Conservation (phyloP, 148 eudicot species). For the Fagopyrum tataricum region DNA sequence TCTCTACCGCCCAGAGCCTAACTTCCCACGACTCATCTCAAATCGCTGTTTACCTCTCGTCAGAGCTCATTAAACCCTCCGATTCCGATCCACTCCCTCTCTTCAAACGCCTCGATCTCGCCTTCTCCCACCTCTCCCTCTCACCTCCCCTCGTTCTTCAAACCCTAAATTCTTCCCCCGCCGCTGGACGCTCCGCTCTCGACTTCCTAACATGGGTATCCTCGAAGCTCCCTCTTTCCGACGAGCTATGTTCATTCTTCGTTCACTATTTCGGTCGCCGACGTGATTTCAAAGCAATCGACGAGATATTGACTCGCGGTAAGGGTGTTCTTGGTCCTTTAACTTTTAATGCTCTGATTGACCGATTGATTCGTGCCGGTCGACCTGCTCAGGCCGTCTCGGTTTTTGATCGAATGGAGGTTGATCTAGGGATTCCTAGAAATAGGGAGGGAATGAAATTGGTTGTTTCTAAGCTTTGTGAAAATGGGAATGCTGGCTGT, state of each 20-base stretch:
- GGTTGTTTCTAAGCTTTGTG: constrained; percentile 58
- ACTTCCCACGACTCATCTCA: background rate
- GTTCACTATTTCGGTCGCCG: constrained; percentile 62
- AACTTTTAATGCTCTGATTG: constrained; percentile 31
- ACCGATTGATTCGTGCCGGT: constrained; percentile 68
- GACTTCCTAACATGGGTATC: constrained; percentile 56
- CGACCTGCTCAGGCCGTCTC: constrained; percentile 46
- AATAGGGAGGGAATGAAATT: constrained; percentile 38
- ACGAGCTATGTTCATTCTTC: constrained; percentile 41
- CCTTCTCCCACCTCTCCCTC: constrained; percentile 55
- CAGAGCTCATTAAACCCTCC: constrained; percentile 42
- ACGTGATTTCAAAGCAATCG: constrained; percentile 61
- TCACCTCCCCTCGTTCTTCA: constrained; percentile 36
- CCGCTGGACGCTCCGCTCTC: constrained; percentile 42
- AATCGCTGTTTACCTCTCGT: constrained; percentile 41
- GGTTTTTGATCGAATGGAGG: constrained; percentile 62
- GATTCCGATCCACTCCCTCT: constrained; percentile 32
- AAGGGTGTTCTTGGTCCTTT: constrained; percentile 32
- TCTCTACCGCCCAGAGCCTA: constrained; percentile 21
- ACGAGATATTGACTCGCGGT: constrained; percentile 38
- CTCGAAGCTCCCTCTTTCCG: constrained; percentile 28
- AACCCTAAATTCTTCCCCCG: constrained; percentile 43
- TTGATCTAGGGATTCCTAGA: constrained; percentile 51
- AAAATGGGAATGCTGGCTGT: constrained; percentile 58
- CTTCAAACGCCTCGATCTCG: constrained; percentile 52